phyloP scores from a whole-genome alignment of 768 basidiomycete species.

The Leccinum fibrillosum region DNA sequence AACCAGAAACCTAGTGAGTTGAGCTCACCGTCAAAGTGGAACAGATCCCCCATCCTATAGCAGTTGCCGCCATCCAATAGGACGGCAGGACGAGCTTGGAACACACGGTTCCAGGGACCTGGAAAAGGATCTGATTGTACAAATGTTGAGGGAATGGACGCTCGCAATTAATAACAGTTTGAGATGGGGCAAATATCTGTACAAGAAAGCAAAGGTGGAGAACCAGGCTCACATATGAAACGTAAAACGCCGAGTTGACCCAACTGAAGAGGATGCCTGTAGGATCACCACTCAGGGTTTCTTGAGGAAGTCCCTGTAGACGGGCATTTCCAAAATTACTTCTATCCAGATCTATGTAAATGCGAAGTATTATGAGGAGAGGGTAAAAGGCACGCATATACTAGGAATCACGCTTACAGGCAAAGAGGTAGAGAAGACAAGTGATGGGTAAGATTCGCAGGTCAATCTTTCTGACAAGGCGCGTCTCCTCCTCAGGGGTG shows the following conservation, averaged over 20 bases:
- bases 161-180: constrained; percentile 16
- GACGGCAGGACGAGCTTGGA: constrained; percentile 71
- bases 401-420: constrained; percentile 48
- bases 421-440: constrained; percentile 71
- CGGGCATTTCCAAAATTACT: constrained; percentile 79
- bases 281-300: constrained; percentile 63
- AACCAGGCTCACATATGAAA: constrained; percentile 57
- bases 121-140: constrained; percentile 54
- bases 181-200: neutral
- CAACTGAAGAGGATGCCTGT: constrained; percentile 69
- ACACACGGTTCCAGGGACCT: constrained; percentile 61
- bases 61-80: constrained; percentile 61
- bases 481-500: constrained; percentile 33
- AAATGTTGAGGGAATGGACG: neutral
- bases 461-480: constrained; percentile 39
- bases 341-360: constrained; percentile 53
- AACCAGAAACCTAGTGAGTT: constrained; percentile 61
- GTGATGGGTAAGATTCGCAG: constrained; percentile 44
- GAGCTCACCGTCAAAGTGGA: constrained; percentile 68
- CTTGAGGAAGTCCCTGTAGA: constrained; percentile 66
- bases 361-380: neutral
- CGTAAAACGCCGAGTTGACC: constrained; percentile 75
- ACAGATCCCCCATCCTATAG: constrained; percentile 73
- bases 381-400: neutral
- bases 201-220: neutral